Conservation (phyloP, 306 rosid genomes). For the Astragalus membranaceus region DNA sequence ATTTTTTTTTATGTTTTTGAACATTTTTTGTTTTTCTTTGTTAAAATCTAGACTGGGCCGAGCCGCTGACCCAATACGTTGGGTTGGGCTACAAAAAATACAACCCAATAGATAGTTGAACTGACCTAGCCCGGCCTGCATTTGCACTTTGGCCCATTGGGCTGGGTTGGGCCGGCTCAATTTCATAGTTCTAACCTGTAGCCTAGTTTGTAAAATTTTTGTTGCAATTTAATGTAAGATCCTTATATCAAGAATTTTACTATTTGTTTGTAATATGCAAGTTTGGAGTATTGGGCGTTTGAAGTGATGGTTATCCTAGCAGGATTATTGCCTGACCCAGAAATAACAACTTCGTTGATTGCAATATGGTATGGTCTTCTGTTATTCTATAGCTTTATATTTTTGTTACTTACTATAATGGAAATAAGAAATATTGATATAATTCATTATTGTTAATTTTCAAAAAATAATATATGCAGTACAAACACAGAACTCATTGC, state of each 20-base stretch:
- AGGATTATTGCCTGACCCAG: conserved; percentile 64
- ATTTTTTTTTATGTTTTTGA: too few species aligned
- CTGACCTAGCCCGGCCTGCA: too few species aligned
- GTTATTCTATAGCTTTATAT: neutral
- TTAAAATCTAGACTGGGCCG: too few species aligned
- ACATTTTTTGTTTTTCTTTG: too few species aligned
- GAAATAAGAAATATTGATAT: neutral
- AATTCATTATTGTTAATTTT: neutral
- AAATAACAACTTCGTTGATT: conserved; percentile 62
- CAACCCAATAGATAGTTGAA: too few species aligned
- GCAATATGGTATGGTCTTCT: conserved; percentile 68
- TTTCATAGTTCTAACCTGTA: neutral
- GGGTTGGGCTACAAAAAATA: too few species aligned
- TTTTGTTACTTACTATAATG: neutral
- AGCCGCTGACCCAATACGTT: too few species aligned
- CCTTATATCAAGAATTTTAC: conserved; percentile 6
- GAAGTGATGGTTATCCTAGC: conserved; percentile 77
- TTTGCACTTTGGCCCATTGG: too few species aligned
- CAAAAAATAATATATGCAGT: conserved; percentile 25
- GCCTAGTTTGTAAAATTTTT: neutral
- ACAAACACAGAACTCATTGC: conserved; percentile 62
- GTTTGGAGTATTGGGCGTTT: conserved; percentile 93
- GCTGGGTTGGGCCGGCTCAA: too few species aligned
- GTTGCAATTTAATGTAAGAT: neutral
- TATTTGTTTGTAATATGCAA: conserved; percentile 24